Base-by-base conservation (phyloP, 768 basidiomycete species). In the Pulveroboletus sp. region DNA sequence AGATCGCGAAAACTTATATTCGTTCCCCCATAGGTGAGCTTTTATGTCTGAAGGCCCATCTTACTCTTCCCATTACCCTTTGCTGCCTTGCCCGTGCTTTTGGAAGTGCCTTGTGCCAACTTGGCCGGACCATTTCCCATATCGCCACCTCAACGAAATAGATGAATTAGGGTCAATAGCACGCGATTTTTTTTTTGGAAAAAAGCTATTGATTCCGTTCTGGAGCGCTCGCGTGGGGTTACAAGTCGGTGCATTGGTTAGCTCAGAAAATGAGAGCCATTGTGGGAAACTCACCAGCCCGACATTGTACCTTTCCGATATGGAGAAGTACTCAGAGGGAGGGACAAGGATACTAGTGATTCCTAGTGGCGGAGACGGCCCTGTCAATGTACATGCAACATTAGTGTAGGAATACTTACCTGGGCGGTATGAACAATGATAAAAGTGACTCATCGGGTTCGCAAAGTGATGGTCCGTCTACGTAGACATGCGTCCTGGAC, bases 81-180 rank as follows among this genome's bases (percentile, higher is more conserved):
- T 2, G 43, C n/a, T n/a, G n/a, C 19, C 40, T 55, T 50, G 41
- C 47, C 36, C 21, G 17, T 34, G 27, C 50, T 29, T 42, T 42
- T 33, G 32, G 10, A 24, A 49, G n/a, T 31, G 34, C 33, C 17
- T 35, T 42, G 44, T 5, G 73, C 64, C 55, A 57, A 50, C 50
- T 71, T 61, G 31, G 75, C 69, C 65, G 58, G 43, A 70, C 55
- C n/a, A 60, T 52, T 4, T 66, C 57, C 78, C 80, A 82, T 27
- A 93, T 90, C 9, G 75, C 74, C 50, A 88, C 72, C 2, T 91
- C 91, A 2, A 92, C 83, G 57, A 93, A 87, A 59, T 88, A 90
- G 0, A 90, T 75, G 5, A 93, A 70, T 4, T 73, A 72, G 0
- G 91, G 91, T 11, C 75, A 75, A 53, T 75, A 75, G 9, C 61